Evolutionary conservation across 1,139 yeast genomes (phyloP), one percentile per base, ranked within the genome.

Genomic region (Saccharomycopsis crataegensis): DNA sequence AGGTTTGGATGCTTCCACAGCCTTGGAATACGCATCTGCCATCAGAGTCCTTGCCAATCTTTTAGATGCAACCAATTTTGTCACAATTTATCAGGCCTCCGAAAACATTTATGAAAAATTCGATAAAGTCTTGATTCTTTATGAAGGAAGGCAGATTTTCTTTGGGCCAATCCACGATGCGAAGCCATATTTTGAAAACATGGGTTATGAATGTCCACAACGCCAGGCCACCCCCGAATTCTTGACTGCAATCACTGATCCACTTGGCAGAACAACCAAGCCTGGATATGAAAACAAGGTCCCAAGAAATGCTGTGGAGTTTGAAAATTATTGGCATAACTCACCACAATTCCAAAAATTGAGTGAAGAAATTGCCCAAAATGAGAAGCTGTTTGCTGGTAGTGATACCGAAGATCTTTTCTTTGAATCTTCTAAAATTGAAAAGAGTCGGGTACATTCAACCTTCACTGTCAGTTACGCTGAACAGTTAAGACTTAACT

Each of bases 231-330:
- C 82, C n/a, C 80, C 83, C 17, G 83, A 79, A 62, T 79, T 69
- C 62, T 67, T 79, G 65, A 82, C 83, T 43, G 82, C 83, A 1
- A 64, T 81, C 54, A 80, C 86, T 22, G 80, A 79, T 62, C 80
- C 81, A 12, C 67, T 71, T 6, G 78, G 74, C 60, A 72, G 83
- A 64, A 56, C 67, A 12, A 67, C 74, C 11, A 69, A 68, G 58
- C 64, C 69, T 6, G 86, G 86, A 1, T 77, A 59, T 60, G 94
- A 86, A 64, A 61, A 71, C 53, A 73, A 68, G 56, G 90, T 83
- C 34, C 96, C 96, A 38, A 71, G 77, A 57, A 81, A 87, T 3
- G 78, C 91, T 1, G 74, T 71, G 49, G 94, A 87, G 62, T 86
- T 86, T 62, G 85, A 81, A 59, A 68, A 67, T 2, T 75, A 75